Evolutionary conservation across 345 rosid species (phyloP).

Genomic region (Gossypium longicalyx): DNA sequence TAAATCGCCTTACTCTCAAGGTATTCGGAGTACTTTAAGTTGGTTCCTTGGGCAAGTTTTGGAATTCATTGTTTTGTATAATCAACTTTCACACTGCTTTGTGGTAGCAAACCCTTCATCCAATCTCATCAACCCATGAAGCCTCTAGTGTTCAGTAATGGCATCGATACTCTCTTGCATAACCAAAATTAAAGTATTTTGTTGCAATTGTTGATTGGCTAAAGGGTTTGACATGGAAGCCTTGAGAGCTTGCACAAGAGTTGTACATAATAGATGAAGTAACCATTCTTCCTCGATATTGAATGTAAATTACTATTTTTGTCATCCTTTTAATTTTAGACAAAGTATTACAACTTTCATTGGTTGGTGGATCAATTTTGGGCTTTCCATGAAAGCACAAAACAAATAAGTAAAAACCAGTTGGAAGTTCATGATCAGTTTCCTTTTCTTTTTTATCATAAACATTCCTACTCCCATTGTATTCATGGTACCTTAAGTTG

Average conservation of each 20-base stretch:
- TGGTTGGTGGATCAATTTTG: no score
- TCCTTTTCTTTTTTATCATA: no score
- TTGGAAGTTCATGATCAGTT: no score
- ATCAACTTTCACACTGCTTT: slow-evolving; percentile 65
- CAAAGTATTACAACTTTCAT: no score
- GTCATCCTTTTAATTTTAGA: no score
- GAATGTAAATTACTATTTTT: no score
- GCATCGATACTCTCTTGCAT: slow-evolving; percentile 89
- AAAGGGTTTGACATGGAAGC: slow-evolving; percentile 44
- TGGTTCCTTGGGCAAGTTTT: slow-evolving; percentile 94
- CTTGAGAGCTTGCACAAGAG: slow-evolving; percentile 74
- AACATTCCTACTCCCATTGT: no score
- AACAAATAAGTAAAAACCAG: no score
- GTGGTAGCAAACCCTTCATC: slow-evolving; percentile 84
- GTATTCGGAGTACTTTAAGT: slow-evolving; percentile 83
- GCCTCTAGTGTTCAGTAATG: slow-evolving; percentile 88
- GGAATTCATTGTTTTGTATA: slow-evolving; percentile 69
- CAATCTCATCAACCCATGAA: slow-evolving; percentile 75
- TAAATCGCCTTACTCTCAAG: slow-evolving; percentile 55
- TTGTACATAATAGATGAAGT: slow-evolving; percentile 73
- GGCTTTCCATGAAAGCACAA: no score
- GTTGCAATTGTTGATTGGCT: slow-evolving; percentile 43
- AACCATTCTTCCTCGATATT: slow-evolving; percentile 62
- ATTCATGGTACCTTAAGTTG: no score
- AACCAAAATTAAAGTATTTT: slow-evolving; percentile 53